Conservation (phyloP, 2,329 filamentous ascomycete species). For the Calycina herbarum region DNA sequence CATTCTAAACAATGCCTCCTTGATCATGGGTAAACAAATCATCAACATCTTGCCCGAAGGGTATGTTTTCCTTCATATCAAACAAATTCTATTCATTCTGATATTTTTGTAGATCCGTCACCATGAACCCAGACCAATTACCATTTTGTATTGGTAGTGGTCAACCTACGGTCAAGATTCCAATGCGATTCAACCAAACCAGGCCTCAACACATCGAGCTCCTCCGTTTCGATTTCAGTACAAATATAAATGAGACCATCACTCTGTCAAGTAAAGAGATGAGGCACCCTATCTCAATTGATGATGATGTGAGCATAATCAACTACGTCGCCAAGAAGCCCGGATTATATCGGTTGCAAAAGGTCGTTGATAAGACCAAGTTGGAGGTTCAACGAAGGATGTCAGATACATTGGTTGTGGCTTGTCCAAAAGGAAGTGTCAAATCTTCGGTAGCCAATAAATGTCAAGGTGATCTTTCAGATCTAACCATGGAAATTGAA, state of each 20-base stretch:
- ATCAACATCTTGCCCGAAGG: constrained; percentile 97
- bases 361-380: constrained; percentile 89
- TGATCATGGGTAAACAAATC: constrained; percentile 95
- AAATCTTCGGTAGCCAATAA: constrained; percentile 64
- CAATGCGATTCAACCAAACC: constrained; percentile 92
- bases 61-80: constrained; percentile 41
- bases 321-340: constrained; percentile 78
- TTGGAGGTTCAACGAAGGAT: constrained; percentile 79
- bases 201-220: constrained; percentile 86
- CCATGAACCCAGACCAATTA: constrained; percentile 78
- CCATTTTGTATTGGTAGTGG: constrained; percentile 77
- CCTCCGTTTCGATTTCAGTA: constrained; percentile 81
- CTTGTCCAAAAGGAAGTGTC: constrained; percentile 79
- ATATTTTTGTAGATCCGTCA: constrained; percentile 62
- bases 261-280: constrained; percentile 73
- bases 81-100: constrained; percentile 8
- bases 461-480: constrained; percentile 85
- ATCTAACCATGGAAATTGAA: constrained; percentile 78
- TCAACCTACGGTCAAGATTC: constrained; percentile 64
- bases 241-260: constrained; percentile 76
- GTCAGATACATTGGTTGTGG: constrained; percentile 79
- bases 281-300: constrained; percentile 63
- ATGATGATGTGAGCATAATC: constrained; percentile 59
- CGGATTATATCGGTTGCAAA: constrained; percentile 81
- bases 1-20: constrained; percentile 86